Evolutionary conservation across 1,284 basidiomycete genomes (phyloP).

Genomic region (Cerioporus squamosus): DNA sequence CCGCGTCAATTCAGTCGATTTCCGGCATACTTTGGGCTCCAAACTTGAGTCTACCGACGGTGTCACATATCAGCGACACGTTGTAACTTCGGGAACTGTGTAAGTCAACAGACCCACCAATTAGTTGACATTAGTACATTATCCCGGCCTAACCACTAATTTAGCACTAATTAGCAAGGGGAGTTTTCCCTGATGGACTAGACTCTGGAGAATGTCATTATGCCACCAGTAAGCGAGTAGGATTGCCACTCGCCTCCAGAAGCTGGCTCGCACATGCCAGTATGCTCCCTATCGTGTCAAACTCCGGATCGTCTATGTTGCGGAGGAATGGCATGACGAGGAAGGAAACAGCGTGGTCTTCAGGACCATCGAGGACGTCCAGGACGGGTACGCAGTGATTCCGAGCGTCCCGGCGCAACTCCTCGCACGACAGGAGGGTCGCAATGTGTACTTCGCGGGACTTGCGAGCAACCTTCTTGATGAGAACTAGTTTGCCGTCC

Average conservation of each 20-base stretch:
- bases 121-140: no score
- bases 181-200: no score
- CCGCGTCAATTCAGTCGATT: no score
- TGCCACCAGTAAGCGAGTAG: no score
- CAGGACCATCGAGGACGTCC: slow-evolving; percentile 29
- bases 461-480: slow-evolving; percentile 27
- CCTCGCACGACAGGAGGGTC: slow-evolving; percentile 20
- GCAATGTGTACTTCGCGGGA: slow-evolving; percentile 25
- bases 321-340: slow-evolving; percentile 39
- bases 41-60: no score
- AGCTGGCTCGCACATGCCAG: slow-evolving; percentile 33
- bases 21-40: no score
- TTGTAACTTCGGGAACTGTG: no score
- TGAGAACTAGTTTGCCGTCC: slow-evolving; percentile 29
- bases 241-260: slow-evolving; percentile 30
- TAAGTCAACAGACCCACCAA: no score
- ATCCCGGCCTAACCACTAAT: no score
- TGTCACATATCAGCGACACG: no score
- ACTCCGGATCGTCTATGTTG: slow-evolving; percentile 25
- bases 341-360: slow-evolving; percentile 16
- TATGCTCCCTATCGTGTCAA: slow-evolving; percentile 26
- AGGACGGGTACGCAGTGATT: slow-evolving; percentile 40
- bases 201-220: no score
- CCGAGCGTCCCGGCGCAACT: slow-evolving; percentile 21
- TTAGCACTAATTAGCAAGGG: no score